Conservation (phyloP, 2,329 filamentous ascomycete species). For the Pseudopithomyces chartarum region DNA sequence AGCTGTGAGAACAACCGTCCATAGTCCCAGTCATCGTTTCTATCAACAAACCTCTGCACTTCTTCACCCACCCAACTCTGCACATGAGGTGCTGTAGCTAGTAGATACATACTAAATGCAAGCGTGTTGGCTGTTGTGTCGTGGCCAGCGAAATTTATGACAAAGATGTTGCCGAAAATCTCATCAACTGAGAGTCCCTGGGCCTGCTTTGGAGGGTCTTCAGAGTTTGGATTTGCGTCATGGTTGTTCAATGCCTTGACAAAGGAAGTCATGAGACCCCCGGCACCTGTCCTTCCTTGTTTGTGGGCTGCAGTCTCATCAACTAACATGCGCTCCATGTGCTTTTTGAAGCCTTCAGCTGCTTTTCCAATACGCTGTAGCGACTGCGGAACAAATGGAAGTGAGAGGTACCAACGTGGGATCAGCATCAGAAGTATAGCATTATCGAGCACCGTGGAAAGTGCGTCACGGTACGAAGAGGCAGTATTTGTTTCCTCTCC, state of each 20-base stretch:
- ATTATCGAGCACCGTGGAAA: slow-evolving; percentile 28
- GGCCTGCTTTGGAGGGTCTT: too few relatives aligned
- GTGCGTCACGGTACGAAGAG: slow-evolving; percentile 12
- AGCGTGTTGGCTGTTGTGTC: slow-evolving; percentile 57
- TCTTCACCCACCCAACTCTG: slow-evolving; percentile 55
- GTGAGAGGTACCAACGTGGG: neutral
- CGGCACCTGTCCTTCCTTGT: slow-evolving; percentile 11
- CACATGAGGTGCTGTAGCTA: slow-evolving; percentile 52
- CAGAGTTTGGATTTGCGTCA: neutral
- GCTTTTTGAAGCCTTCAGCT: slow-evolving; percentile 9
- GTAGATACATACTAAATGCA: slow-evolving; percentile 49
- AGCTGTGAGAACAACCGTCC: slow-evolving; percentile 48
- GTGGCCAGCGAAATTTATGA: slow-evolving; percentile 58
- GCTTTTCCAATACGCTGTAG: slow-evolving; percentile 23
- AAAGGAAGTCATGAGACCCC: slow-evolving; percentile 19
- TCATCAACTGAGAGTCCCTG: slow-evolving; percentile 17
- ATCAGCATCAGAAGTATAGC: slow-evolving; percentile 21
- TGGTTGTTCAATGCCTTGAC: slow-evolving; percentile 6
- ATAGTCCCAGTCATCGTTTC: slow-evolving; percentile 38
- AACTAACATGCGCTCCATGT: slow-evolving; percentile 19
- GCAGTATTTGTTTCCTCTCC: neutral
- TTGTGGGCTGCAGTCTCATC: slow-evolving; percentile 12
- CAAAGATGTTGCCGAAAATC: slow-evolving; percentile 52
- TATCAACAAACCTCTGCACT: slow-evolving; percentile 18
- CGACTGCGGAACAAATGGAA: slow-evolving; percentile 19